Percentiles rank a stretch among this genome's conserved stretches.
Conservation (phyloP, 139 green algal species). For the Coccomyxa sp. region DNA sequence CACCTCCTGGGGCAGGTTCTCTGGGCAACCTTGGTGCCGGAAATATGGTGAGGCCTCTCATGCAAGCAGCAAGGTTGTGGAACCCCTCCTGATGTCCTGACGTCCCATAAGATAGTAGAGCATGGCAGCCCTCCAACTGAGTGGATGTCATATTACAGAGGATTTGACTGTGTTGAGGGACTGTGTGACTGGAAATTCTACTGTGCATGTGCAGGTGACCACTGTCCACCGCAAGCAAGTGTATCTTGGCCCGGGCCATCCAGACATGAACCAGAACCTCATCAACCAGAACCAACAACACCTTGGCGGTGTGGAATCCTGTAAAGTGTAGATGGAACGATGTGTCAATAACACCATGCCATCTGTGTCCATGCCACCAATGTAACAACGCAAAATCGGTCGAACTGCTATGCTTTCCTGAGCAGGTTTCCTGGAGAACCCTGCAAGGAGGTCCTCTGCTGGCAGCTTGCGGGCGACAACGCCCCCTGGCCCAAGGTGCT, state of each 20-base stretch:
- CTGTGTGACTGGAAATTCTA: background rate
- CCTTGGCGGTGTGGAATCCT: background rate
- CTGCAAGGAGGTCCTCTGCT: too few species aligned
- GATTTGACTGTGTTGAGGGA: background rate
- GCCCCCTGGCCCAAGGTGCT: too few species aligned
- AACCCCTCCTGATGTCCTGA: background rate
- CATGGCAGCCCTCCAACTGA: background rate
- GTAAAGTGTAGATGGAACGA: background rate
- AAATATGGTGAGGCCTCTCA: background rate
- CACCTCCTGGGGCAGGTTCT: too few species aligned
- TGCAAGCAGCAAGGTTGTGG: background rate
- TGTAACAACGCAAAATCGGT: background rate
- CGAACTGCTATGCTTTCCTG: background rate
- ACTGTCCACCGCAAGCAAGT: constrained; percentile 35
- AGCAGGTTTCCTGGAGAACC: background rate
- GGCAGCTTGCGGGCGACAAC: too few species aligned
- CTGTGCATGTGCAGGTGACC: constrained; percentile 20
- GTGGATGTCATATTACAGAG: background rate
- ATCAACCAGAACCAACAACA: background rate
- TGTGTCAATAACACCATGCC: too few species aligned
- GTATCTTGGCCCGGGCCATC: constrained; percentile 6
- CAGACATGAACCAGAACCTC: background rate
- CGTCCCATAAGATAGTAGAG: background rate
- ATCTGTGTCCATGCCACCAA: background rate
- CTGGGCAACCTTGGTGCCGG: background rate